Base-by-base conservation (phyloP, 169 alveolate genomes). In the Eimeria tenella region DNA sequence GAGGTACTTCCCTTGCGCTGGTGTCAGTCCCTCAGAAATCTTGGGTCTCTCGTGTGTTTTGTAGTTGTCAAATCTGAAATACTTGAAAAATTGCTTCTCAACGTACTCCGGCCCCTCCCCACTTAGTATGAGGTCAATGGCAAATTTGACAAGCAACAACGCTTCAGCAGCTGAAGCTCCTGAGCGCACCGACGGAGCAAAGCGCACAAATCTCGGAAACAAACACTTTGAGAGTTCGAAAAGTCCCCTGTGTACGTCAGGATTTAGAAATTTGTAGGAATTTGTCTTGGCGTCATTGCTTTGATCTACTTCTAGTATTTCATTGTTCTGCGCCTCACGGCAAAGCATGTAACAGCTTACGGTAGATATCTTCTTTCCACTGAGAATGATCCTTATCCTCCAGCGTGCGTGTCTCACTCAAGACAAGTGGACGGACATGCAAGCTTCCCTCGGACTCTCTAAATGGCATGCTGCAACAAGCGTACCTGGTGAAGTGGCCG, bases 1-100 rank as follows among this genome's bases (percentile, higher is more conserved):
- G 56, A 82, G 60, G 90, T 82, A 82, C 90, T 82, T 82, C 75
- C 90, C 90, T 58, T 82, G 75, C 4, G 90, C 75, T 8, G 90
- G 60, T 50, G 53, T 6, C 90, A 82, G 23, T 50, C 90, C 90
- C 31, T 82, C 90, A 25, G 77, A 58, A 58, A 82, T 82, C 53
- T 13, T 50, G 31, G 90, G 90, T 52, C 73, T 60, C 58, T 5
- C 53, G 23, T 4, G 62, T 55, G 31, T 4, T 23, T 60, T 56
- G 8, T 31, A 5, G 70, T n/a, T 5, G 53, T 53, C 52, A 21
- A 50, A 11, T 74, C 60, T 23, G 50, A 31, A 23, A 31, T 82
- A 82, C 25, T 74, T 13, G 42, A 82, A 82, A 55, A 82, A 55
- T 50, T 60, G 73, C 90, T 82, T 82, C 65, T 82, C 90, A 5